These are phyloP conservation scores for Solanum tarapatanum DNA, from an alignment of 257 asterid species.

Conservation along the genomic window DNA sequence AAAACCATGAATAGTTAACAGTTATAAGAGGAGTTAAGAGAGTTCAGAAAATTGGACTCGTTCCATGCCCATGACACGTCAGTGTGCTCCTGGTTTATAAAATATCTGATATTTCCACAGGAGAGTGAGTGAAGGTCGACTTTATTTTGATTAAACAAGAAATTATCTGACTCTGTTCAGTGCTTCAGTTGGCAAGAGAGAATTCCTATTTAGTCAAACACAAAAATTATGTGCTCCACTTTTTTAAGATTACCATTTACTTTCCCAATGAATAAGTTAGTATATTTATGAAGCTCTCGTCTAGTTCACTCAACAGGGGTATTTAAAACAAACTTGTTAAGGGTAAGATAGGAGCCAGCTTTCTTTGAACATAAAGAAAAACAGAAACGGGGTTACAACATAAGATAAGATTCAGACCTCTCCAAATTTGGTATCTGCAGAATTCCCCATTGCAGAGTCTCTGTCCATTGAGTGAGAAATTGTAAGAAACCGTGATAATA, in stretches of 20 bases:
- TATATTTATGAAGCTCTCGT: not conserved
- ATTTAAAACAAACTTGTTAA: not conserved
- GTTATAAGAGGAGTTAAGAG: not conserved
- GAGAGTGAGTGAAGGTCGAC: not conserved
- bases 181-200: not conserved
- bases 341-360: not conserved
- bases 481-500: not conserved
- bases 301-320: not conserved
- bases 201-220: not conserved
- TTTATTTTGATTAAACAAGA: not conserved
- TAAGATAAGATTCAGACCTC: slow-evolving; percentile 45
- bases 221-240: not conserved
- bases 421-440: slow-evolving; percentile 76
- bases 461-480: slow-evolving; percentile 33
- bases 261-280: not conserved
- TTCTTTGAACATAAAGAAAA: not conserved
- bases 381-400: not conserved
- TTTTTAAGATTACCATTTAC: not conserved
- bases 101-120: not conserved
- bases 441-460: slow-evolving; percentile 38
- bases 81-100: not conserved
- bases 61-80: not conserved
- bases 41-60: not conserved
- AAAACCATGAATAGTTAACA: not conserved
- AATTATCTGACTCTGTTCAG: not conserved